Conservation (phyloP, 2,329 filamentous ascomycete genomes). For the Cercospora brassicicola region DNA sequence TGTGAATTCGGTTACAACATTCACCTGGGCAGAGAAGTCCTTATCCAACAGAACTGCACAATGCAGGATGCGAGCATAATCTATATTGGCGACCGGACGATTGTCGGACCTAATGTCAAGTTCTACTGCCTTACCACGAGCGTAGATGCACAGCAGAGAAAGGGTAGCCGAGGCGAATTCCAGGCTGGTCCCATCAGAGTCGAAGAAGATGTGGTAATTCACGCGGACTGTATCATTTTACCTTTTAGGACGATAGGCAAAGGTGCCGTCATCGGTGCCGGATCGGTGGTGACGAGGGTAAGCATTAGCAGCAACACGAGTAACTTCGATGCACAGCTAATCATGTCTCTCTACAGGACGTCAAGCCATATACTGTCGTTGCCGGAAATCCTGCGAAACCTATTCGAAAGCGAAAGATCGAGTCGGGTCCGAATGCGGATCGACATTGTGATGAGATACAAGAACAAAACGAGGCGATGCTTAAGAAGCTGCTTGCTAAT, state of each 20-base stretch:
- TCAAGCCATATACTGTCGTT: constrained; percentile 49
- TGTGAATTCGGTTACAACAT: constrained; percentile 98
- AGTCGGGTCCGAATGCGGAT: constrained; percentile 29
- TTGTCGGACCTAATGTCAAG: constrained; percentile 75
- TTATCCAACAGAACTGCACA: constrained; percentile 78
- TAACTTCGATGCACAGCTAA: not conserved
- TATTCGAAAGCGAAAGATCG: constrained; percentile 30
- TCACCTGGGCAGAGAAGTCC: constrained; percentile 78
- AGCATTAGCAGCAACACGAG: constrained; percentile 30
- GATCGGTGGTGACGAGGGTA: constrained; percentile 57
- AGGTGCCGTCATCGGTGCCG: constrained; percentile 55
- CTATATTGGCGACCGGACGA: constrained; percentile 72
- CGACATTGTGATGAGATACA: constrained; percentile 31
- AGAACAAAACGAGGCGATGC: constrained; percentile 32
- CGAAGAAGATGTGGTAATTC: constrained; percentile 69
- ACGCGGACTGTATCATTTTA: constrained; percentile 61
- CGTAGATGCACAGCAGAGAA: constrained; percentile 68
- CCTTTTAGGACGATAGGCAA: constrained; percentile 57
- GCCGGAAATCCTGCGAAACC: constrained; percentile 47
- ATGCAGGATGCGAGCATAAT: constrained; percentile 86
- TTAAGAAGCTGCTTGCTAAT: constrained; percentile 20
- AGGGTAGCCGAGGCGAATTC: constrained; percentile 69
- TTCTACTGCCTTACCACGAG: constrained; percentile 75
- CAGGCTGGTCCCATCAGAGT: constrained; percentile 72
- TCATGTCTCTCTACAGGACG: constrained; percentile 40